Base-by-base conservation (phyloP, 805 yeast genomes). In the Gaillardinia entomophila region DNA sequence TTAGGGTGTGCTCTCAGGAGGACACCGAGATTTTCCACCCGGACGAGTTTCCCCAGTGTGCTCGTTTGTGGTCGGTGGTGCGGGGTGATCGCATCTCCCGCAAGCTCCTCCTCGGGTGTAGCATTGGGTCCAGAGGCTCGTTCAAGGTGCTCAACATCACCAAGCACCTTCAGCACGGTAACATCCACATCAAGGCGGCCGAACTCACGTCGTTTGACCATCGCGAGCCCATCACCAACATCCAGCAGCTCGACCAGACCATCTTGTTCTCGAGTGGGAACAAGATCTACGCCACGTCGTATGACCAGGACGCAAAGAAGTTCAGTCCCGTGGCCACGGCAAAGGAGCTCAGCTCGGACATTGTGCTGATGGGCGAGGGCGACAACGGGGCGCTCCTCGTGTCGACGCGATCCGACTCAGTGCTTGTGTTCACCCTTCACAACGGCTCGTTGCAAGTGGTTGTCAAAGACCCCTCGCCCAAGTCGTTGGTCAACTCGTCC, bases 91-190 rank as follows among this genome's bases (percentile, higher is more conserved):
- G 55, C 13, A 42, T 46, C 3, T 54, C 70, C 8, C 62, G 61
- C 35, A 65, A 65, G 34, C 37, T 66, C 4, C 44, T 66, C n/a
- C 37, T 62, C 20, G 67, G 67, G 2, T 42, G 57, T 5, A 32
- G 27, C 15, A 33, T 40, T 2, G 45, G 41, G 7, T 31, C 23
- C 2, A 28, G 27, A 5, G 71, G 72, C 2, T 34, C 53, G 2
- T 51, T 66, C 31, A 64, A 60, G 33, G 56, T 66, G 12, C 35
- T 66, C 12, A 69, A 66, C 34, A 36, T 65, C 5, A 24, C 40
- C 6, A 55, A 51, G 32, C 46, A 46, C 3, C 45, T 47, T 5
- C 32, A 37, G 12, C 28, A 40, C 7, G n/a, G n/a, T n/a, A n/a
- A n/a, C n/a, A 32, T 40, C 6, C 18, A 33, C 4, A 37, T 60